Evolutionary conservation across 2,329 filamentous ascomycete species (phyloP), one percentile per base, ranked within the genome.

Genomic region (Fusarium torulosum): DNA sequence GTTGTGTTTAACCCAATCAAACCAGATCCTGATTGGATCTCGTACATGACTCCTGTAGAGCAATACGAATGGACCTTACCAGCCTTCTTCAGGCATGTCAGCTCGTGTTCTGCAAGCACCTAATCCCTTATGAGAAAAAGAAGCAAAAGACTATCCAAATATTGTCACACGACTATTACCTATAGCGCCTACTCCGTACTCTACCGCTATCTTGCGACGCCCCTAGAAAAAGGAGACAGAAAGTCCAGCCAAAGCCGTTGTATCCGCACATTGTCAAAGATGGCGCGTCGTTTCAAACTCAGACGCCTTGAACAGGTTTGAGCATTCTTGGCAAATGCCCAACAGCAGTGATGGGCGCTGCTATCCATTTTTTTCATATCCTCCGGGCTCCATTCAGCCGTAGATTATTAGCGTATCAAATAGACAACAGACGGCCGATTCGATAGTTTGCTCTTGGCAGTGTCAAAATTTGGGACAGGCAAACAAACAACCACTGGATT

Each of bases 291-390:
- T 43, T 51, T 67, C 21, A 41, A 67, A 69, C 46, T 23, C 25
- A 61, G 38, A 52, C 64, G 64, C 59, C 64, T 44, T 57, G 29
- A 51, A 60, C 53, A 53, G 19, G 21, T 37, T 42, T 33, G 49
- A 60, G 50, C 33, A 27, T 40, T 23, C 60, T 63, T 58, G 60
- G 60, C 59, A 45, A 38, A 56, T 45, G 21, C 45, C 45, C 29
- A 17, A 20, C 19, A 45, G n/a, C 43, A 59, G 54, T 50, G 40
- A 46, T 41, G 19, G 20, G 29, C 51, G 35, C 42, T 35, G 38
- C 45, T 51, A 46, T 45, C 59, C 59, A 62, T 55, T 62, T n/a
- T 62, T n/a, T 42, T 59, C 44, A 62, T 43, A 44, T 38, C 33
- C 40, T 31, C 29, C 21, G 14, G 33, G 55, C 42, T 29, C 27